These are phyloP conservation scores for Cordyceps pruinosa DNA, from an alignment of 2,329 filamentous ascomycete species.

Conservation along the genomic window DNA sequence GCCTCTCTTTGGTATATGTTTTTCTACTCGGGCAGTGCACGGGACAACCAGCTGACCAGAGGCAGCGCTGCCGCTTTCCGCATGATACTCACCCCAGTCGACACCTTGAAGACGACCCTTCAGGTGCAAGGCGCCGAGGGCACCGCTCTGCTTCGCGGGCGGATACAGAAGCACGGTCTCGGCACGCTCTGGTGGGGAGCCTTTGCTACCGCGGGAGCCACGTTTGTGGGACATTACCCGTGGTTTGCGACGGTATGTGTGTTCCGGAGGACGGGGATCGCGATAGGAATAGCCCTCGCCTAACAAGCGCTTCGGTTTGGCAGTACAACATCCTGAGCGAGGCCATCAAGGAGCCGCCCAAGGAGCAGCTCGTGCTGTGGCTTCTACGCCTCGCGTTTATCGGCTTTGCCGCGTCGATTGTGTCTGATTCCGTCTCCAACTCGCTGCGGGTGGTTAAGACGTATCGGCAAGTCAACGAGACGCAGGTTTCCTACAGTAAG, in stretches of 20 bases:
- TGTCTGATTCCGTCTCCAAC: conserved; percentile 41
- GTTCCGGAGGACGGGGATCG: not conserved
- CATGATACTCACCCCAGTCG: conserved; percentile 41
- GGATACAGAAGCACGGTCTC: conserved; percentile 37
- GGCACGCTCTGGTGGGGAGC: conserved; percentile 45
- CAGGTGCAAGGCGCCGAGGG: conserved; percentile 40
- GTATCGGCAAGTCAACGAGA: conserved; percentile 43
- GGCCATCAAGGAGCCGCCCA: conserved; percentile 33
- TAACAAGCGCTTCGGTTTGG: not conserved
- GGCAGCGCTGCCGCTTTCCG: conserved; percentile 38
- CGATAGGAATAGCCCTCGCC: not conserved
- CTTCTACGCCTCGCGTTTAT: conserved; percentile 36
- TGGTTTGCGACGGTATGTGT: conserved; percentile 41
- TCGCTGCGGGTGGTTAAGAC: conserved; percentile 42
- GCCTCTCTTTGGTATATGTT: conserved; percentile 34
- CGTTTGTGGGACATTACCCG: conserved; percentile 42
- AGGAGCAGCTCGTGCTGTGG: conserved; percentile 34
- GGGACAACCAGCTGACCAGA: accelerated
- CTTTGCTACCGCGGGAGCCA: conserved; percentile 40
- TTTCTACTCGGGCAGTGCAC: not conserved
- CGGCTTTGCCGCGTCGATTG: conserved; percentile 19
- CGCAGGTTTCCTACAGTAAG: conserved; percentile 38
- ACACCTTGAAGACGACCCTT: conserved; percentile 44
- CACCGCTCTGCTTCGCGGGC: conserved; percentile 34
- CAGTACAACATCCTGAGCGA: conserved; percentile 39